These are phyloP conservation scores for Limnomonas spitsbergensis DNA, from an alignment of 139 green algal species.

Conservation along the genomic window DNA sequence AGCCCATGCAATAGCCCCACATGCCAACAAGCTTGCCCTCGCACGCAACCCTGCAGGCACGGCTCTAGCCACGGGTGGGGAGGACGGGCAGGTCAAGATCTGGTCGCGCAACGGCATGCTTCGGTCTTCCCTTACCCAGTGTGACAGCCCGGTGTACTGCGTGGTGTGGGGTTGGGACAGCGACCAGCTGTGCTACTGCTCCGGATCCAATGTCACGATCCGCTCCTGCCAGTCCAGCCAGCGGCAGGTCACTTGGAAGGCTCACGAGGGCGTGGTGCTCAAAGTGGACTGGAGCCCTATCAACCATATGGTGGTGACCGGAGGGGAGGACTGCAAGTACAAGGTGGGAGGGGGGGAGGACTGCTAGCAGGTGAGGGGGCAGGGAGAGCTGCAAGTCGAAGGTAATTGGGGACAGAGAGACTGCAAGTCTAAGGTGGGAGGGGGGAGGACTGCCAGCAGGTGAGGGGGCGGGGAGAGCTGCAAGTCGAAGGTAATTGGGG, in stretches of 20 bases:
- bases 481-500: too few relatives aligned
- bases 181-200: conserved; percentile 58
- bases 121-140: conserved; percentile 58
- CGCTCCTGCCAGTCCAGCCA: conserved; percentile 46
- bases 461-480: background rate
- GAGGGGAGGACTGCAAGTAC: conserved; percentile 79
- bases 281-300: conserved; percentile 70
- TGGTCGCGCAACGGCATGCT: conserved; percentile 80
- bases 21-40: too few relatives aligned
- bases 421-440: too few relatives aligned
- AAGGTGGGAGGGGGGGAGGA: conserved; percentile 51
- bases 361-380: background rate
- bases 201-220: conserved; percentile 54
- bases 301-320: conserved; percentile 66
- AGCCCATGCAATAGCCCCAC: too few relatives aligned
- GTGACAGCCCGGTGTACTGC: conserved; percentile 57
- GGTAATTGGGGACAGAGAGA: too few relatives aligned
- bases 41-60: too few relatives aligned
- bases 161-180: conserved; percentile 65
- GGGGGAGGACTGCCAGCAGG: background rate
- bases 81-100: conserved; percentile 78
- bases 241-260: conserved; percentile 47
- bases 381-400: background rate
- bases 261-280: conserved; percentile 50
- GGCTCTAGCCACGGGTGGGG: conserved; percentile 68